Evolutionary conservation across 2,329 filamentous ascomycete genomes (phyloP).

Genomic region (Chrysosporium keratinophilum): DNA sequence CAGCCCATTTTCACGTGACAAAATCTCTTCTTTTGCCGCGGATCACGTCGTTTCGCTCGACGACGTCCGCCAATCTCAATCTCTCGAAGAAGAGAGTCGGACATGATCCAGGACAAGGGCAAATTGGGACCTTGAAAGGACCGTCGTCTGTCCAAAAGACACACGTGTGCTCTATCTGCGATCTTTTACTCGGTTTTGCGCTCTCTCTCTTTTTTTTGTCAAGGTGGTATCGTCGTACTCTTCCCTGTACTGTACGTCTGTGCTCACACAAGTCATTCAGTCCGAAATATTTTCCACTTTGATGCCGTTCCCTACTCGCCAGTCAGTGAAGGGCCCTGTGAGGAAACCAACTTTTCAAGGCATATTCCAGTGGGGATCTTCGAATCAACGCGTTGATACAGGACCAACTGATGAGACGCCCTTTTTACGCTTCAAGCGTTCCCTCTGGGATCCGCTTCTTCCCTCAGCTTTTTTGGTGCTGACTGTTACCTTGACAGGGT

Average conservation of each 20-base stretch:
- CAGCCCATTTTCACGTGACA: constrained; percentile 4
- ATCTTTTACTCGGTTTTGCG: neutral
- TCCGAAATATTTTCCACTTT: neutral
- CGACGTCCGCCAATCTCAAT: neutral
- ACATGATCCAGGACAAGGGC: neutral
- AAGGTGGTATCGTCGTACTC: constrained; percentile 5
- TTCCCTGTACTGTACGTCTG: constrained; percentile 5
- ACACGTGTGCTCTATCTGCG: neutral
- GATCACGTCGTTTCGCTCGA: neutral
- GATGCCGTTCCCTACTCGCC: neutral
- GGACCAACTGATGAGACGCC: neutral
- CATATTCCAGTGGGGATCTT: neutral
- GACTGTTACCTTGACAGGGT: constrained; percentile 9
- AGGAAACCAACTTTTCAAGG: neutral
- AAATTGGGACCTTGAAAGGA: neutral
- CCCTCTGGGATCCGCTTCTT: neutral
- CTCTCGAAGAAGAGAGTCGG: neutral
- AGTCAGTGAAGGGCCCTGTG: neutral
- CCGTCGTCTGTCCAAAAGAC: neutral
- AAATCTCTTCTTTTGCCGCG: neutral
- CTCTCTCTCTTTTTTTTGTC: neutral
- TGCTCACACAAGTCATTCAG: neutral
- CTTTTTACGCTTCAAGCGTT: neutral
- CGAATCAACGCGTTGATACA: neutral
- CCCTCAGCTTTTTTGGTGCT: neutral